Percentiles rank a stretch among this genome's conserved stretches.
Evolutionary conservation across 2,329 filamentous ascomycete genomes (phyloP).

Genomic region (Neonectria ditissima): DNA sequence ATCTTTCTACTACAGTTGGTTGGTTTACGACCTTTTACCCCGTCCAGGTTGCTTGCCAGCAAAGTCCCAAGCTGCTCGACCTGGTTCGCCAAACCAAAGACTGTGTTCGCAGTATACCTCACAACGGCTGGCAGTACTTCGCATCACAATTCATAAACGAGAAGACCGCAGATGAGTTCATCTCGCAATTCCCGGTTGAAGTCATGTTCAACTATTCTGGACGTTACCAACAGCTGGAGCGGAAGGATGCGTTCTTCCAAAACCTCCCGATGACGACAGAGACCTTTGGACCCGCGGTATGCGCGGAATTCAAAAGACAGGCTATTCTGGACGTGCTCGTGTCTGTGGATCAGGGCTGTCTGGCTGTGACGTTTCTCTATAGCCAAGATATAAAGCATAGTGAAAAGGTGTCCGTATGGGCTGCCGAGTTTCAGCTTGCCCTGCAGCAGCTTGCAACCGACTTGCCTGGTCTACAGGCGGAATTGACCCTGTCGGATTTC

Average conservation of each 20-base stretch:
- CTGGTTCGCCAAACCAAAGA: constrained; percentile 39
- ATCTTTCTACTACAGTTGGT: constrained; percentile 49
- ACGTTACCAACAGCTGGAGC: constrained; percentile 38
- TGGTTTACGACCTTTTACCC: constrained; percentile 53
- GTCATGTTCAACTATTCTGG: constrained; percentile 43
- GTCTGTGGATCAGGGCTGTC: no score
- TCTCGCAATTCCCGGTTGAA: constrained; percentile 49
- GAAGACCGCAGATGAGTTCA: constrained; percentile 44
- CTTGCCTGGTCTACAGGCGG: no score
- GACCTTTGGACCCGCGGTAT: no score
- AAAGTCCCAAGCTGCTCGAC: constrained; percentile 4
- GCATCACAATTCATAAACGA: constrained; percentile 30
- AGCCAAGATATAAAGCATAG: no score
- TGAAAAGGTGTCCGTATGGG: no score
- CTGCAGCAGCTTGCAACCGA: no score
- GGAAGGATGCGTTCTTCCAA: constrained; percentile 13
- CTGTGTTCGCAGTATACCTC: constrained; percentile 25
- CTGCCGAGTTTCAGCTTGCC: no score
- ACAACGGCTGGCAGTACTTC: constrained; percentile 39
- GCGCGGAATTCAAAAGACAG: no score
- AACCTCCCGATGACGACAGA: neutral
- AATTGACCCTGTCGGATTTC: no score
- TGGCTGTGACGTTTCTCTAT: no score
- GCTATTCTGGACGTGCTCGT: no score
- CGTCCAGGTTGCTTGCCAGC: constrained; percentile 17